These are phyloP conservation scores for Viola pubescens DNA, from an alignment of 441 rosid species.

Conservation along the genomic window DNA sequence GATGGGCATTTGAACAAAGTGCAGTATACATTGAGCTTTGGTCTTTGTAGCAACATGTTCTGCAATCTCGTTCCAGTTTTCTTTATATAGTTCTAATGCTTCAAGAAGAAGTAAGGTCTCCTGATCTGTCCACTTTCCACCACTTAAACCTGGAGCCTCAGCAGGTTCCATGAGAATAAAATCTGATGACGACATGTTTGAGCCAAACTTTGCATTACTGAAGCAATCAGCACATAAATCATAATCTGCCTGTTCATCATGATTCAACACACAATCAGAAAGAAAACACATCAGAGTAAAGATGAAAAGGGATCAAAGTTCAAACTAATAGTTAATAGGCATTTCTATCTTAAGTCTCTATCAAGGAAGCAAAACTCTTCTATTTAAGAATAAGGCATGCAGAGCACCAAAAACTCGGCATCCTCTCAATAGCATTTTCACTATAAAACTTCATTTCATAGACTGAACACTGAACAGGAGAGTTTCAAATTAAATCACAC, in stretches of 20 bases:
- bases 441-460: neutral
- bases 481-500: neutral
- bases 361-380: neutral
- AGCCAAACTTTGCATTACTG: slow-evolving; percentile 68
- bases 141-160: slow-evolving; percentile 65
- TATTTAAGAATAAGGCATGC: neutral
- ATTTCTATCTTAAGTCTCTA: neutral
- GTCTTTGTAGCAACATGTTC: slow-evolving; percentile 99
- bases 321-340: neutral
- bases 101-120: slow-evolving; percentile 98
- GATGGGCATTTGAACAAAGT: slow-evolving; percentile 96
- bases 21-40: slow-evolving; percentile 92
- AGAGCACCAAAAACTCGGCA: too few relatives aligned
- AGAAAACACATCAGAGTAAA: slow-evolving; percentile 6
- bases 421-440: neutral
- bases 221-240: slow-evolving; percentile 96
- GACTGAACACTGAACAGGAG: neutral
- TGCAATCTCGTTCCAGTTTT: slow-evolving; percentile 95
- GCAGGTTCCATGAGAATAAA: slow-evolving; percentile 96
- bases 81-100: slow-evolving; percentile 88
- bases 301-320: neutral
- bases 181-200: slow-evolving; percentile 85
- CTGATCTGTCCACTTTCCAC: slow-evolving; percentile 99
- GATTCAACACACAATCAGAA: slow-evolving; percentile 26
- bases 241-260: slow-evolving; percentile 89